A percentile compares a stretch with the other conserved stretches of the same genome.
Evolutionary conservation across 2,329 filamentous ascomycete species (phyloP).

Genomic region (Fusarium piperis): DNA sequence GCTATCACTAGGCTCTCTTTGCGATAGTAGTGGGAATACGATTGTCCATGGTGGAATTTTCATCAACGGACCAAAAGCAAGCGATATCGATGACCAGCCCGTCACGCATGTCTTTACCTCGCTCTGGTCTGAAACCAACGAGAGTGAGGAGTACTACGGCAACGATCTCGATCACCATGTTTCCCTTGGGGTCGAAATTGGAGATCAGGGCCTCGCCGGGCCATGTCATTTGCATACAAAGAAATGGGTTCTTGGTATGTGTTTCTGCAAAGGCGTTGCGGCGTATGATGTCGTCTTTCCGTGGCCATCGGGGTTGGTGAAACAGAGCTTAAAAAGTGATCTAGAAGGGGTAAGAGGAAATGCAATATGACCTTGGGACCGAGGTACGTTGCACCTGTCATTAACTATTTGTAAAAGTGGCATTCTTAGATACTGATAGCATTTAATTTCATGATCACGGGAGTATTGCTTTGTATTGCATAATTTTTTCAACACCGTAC

Average conservation of each 20-base stretch:
- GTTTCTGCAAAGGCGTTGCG: conserved; percentile 30
- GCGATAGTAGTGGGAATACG: background rate
- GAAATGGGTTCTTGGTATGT: conserved; percentile 37
- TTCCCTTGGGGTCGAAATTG: conserved; percentile 22
- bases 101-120: conserved; percentile 29
- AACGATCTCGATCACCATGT: conserved; percentile 39
- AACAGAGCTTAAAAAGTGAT: background rate
- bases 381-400: background rate
- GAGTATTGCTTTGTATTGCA: no score
- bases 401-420: background rate
- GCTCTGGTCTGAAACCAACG: conserved; percentile 15
- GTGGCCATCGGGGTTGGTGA: conserved; percentile 18
- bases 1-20: conserved; percentile 29
- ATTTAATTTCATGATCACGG: background rate
- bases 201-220: rapidly evolving
- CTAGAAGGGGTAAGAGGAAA: background rate
- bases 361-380: conserved; percentile 42
- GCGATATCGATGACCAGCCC: background rate
- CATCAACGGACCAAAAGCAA: background rate
- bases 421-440: no score
- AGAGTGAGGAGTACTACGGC: conserved; percentile 17
- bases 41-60: conserved; percentile 24
- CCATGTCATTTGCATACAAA: conserved; percentile 27
- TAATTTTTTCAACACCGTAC: no score
- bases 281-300: conserved; percentile 34